These are phyloP conservation scores for Colletotrichum lupini DNA, from an alignment of 2,329 filamentous ascomycete genomes.

Conservation along the genomic window DNA sequence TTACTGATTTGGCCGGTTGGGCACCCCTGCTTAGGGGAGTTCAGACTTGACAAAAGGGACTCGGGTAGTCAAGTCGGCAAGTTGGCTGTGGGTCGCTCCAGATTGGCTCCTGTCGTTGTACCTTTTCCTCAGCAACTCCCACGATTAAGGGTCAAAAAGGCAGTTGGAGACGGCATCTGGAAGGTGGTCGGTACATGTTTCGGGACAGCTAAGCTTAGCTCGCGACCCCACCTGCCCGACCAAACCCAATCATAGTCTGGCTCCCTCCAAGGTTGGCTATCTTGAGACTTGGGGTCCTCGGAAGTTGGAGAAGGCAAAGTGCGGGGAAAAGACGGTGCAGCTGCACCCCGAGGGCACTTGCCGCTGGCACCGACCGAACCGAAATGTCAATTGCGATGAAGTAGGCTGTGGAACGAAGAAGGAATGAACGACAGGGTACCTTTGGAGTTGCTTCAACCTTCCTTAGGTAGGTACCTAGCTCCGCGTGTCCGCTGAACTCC, in stretches of 20 bases:
- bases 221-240: not conserved
- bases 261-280: not conserved
- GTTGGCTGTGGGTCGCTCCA: conserved; percentile 15
- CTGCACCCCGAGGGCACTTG: conserved; percentile 14
- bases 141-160: not conserved
- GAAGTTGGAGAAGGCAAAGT: conserved; percentile 31
- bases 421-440: too few relatives aligned
- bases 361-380: not conserved
- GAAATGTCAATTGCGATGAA: not conserved
- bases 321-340: conserved; percentile 26
- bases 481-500: too few relatives aligned
- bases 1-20: conserved; percentile 10
- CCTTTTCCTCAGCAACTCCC: not conserved
- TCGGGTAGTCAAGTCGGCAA: conserved; percentile 36
- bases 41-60: conserved; percentile 14
- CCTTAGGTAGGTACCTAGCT: too few relatives aligned
- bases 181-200: not conserved
- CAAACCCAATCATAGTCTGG: not conserved
- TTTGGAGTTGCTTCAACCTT: too few relatives aligned
- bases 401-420: not conserved
- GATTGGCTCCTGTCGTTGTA: not conserved
- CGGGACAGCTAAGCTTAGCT: not conserved
- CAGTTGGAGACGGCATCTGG: conserved; percentile 14
- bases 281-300: conserved; percentile 23
- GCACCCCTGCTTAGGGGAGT: conserved; percentile 17